These are phyloP conservation scores for Prunus yedoensis DNA, from an alignment of 331 rosid species.

Conservation along the genomic window DNA sequence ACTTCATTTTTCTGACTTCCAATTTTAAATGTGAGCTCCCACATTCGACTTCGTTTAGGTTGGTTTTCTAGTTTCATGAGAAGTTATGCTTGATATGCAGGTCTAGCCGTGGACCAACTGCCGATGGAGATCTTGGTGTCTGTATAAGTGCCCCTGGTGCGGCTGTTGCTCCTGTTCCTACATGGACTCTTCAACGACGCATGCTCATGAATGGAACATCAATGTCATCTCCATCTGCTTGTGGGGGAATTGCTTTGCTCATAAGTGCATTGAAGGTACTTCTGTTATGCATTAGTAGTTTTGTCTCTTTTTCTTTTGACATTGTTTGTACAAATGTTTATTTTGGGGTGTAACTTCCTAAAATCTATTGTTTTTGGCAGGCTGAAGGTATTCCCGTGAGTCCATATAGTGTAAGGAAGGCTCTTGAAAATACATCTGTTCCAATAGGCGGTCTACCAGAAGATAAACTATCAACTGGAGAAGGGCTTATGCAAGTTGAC, in stretches of 20 bases:
- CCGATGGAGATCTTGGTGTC: constrained; percentile 94
- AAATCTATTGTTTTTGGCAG: constrained; percentile 39
- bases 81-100: constrained; percentile 43
- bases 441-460: constrained; percentile 69
- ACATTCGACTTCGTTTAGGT: constrained; percentile 21
- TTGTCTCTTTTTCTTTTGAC: constrained; percentile 14
- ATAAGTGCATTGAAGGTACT: constrained; percentile 89
- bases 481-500: constrained; percentile 98
- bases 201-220: constrained; percentile 98
- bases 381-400: constrained; percentile 84
- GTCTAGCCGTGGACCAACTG: constrained; percentile 97
- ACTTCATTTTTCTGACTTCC: constrained; percentile 22
- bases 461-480: constrained; percentile 83
- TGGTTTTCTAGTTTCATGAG: constrained; percentile 24
- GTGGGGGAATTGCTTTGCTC: constrained; percentile 92
- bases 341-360: constrained; percentile 19
- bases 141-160: constrained; percentile 93
- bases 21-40: constrained; percentile 18
- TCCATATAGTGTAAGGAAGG: constrained; percentile 79
- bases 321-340: constrained; percentile 15
- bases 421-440: constrained; percentile 80
- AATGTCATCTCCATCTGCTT: constrained; percentile 94
- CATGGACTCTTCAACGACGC: constrained; percentile 92
- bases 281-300: constrained; percentile 15
- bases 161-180: constrained; percentile 97